A percentile compares a stretch with the other conserved stretches of the same genome.
Evolutionary conservation across 1,284 basidiomycete genomes (phyloP).

Genomic region (Wallemia ichthyophaga): DNA sequence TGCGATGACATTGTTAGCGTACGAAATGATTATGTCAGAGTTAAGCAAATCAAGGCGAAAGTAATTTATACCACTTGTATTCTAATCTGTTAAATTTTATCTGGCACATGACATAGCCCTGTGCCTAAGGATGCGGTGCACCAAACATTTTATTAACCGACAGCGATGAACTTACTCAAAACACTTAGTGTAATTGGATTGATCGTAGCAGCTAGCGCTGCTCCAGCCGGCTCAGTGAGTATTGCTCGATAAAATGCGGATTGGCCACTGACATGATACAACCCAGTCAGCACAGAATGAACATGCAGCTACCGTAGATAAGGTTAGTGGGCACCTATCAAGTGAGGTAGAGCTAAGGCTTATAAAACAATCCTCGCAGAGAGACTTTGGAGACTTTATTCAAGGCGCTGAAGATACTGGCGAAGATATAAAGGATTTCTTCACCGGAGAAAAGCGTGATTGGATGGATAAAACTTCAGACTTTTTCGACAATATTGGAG

Average conservation of each 20-base stretch:
- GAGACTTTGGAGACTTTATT: not conserved
- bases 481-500: too few relatives aligned
- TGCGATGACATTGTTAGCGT: slow-evolving; percentile 81
- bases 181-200: not conserved
- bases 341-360: too few relatives aligned
- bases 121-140: not conserved
- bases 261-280: too few relatives aligned
- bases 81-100: not conserved
- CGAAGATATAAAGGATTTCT: not conserved
- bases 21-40: slow-evolving; percentile 14
- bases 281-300: too few relatives aligned
- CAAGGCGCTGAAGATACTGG: not conserved
- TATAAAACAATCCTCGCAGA: too few relatives aligned
- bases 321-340: too few relatives aligned
- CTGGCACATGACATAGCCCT: not conserved
- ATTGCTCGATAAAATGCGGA: too few relatives aligned
- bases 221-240: too few relatives aligned
- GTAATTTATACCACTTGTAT: not conserved
- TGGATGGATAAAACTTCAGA: too few relatives aligned
- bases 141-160: too few relatives aligned
- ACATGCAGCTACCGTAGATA: too few relatives aligned
- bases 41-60: not conserved
- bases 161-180: too few relatives aligned
- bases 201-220: not conserved
- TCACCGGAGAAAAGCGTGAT: not conserved